These are phyloP conservation scores for Harringtonia lauricola DNA, from an alignment of 2,329 filamentous ascomycete genomes.

Conservation along the genomic window DNA sequence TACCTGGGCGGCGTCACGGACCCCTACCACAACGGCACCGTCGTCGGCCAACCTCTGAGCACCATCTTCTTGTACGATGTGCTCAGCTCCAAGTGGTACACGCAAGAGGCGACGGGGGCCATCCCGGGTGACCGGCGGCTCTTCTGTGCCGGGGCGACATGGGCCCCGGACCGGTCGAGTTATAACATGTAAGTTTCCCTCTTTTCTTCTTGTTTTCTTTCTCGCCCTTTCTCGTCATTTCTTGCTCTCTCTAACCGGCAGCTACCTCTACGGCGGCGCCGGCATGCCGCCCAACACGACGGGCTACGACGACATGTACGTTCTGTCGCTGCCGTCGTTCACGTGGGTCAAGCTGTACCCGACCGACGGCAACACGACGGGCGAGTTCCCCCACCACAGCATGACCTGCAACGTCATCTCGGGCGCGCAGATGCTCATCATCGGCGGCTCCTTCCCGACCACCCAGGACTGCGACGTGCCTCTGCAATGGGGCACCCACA, in stretches of 20 bases:
- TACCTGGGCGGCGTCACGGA: constrained; percentile 51
- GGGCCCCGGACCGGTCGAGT: constrained; percentile 46
- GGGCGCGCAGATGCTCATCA: constrained; percentile 49
- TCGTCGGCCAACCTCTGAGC: constrained; percentile 32
- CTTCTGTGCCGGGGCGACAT: constrained; percentile 51
- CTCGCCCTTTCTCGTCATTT: neutral
- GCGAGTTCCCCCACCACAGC: constrained; percentile 38
- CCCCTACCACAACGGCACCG: constrained; percentile 32
- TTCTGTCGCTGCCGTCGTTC: constrained; percentile 51
- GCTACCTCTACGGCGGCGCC: constrained; percentile 51
- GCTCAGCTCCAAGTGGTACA: constrained; percentile 47
- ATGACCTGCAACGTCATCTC: constrained; percentile 46
- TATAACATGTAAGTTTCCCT: constrained; percentile 47
- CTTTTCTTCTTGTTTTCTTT: neutral
- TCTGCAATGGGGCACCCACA: constrained; percentile 42
- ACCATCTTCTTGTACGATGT: constrained; percentile 51
- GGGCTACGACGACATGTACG: constrained; percentile 52
- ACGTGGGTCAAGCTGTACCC: constrained; percentile 49
- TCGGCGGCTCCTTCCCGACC: constrained; percentile 47
- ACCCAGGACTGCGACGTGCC: constrained; percentile 39
- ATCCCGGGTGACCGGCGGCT: constrained; percentile 40
- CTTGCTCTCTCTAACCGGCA: constrained; percentile 17
- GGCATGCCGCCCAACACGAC: constrained; percentile 32
- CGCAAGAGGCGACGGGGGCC: constrained; percentile 42
- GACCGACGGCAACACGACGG: constrained; percentile 24